phyloP scores from a whole-genome alignment of 2,329 filamentous ascomycete species.

The Escovopsis sp. region DNA sequence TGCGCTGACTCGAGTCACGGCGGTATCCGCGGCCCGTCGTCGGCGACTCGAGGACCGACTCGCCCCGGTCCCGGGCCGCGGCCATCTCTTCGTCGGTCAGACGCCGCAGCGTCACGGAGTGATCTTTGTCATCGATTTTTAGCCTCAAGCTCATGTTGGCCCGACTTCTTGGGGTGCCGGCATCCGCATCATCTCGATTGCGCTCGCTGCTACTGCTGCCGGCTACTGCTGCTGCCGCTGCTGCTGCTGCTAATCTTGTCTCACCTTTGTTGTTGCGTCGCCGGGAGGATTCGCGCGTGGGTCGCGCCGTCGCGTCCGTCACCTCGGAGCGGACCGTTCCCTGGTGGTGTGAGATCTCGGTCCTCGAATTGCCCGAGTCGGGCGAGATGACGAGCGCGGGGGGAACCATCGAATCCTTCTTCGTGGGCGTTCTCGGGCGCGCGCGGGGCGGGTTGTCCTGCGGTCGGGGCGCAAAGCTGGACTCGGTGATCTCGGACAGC shows the following conservation, averaged over 20 bases:
- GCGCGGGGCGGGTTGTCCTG: slow-evolving; percentile 10
- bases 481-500: slow-evolving; percentile 22
- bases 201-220: slow-evolving; percentile 32
- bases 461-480: slow-evolving; percentile 18
- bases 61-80: slow-evolving; percentile 28
- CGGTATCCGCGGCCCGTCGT: slow-evolving; percentile 34
- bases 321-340: slow-evolving; percentile 22
- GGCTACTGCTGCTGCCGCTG: slow-evolving; percentile 10
- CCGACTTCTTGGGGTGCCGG: slow-evolving; percentile 25
- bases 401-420: slow-evolving; percentile 7
- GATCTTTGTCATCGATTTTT: slow-evolving; percentile 44
- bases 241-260: too few species aligned
- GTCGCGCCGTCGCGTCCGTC: slow-evolving; percentile 19
- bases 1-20: slow-evolving; percentile 33
- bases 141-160: slow-evolving; percentile 43
- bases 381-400: slow-evolving; percentile 10
- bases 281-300: slow-evolving; percentile 30
- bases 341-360: slow-evolving; percentile 25
- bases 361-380: slow-evolving; percentile 17
- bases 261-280: slow-evolving; percentile 32
- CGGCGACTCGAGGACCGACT: slow-evolving; percentile 41
- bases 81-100: slow-evolving; percentile 46
- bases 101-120: slow-evolving; percentile 46
- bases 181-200: slow-evolving; percentile 26
- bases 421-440: slow-evolving; percentile 4